Percentiles rank a stretch among this genome's conserved stretches.
Conservation (phyloP, 2,329 filamentous ascomycete genomes). For the Mycocentrospora acerina region DNA sequence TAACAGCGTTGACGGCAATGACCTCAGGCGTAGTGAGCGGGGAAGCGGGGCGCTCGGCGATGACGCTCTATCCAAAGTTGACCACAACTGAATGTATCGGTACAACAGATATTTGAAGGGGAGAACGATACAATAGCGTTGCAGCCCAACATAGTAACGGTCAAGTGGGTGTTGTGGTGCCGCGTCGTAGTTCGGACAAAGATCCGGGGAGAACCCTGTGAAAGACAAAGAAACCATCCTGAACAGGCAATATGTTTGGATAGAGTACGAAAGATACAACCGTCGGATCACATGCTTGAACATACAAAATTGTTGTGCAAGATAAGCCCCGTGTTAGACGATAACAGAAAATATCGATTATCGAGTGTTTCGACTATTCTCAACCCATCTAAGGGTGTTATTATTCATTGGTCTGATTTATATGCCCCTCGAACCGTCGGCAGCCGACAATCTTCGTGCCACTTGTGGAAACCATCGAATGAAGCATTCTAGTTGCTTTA, state of each 20-base stretch:
- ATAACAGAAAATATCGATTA: no score
- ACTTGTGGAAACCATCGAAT: no score
- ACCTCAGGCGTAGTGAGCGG: constrained; percentile 16
- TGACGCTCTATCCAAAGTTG: constrained; percentile 3
- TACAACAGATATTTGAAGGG: constrained; percentile 6
- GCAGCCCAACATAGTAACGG: not conserved
- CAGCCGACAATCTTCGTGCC: not conserved
- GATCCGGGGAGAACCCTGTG: constrained; percentile 6
- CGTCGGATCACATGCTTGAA: no score
- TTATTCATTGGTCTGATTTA: not conserved
- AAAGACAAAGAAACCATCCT: constrained; percentile 14
- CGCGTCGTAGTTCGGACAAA: no score
- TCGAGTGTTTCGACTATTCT: not conserved
- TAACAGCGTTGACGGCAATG: constrained; percentile 2
- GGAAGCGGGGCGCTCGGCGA: constrained; percentile 19
- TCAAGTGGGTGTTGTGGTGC: no score
- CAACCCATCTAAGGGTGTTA: constrained; percentile 2
- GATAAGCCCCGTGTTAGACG: no score
- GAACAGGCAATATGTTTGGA: not conserved
- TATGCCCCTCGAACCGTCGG: no score
- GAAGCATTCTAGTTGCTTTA: constrained; percentile 1
- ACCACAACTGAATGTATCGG: constrained; percentile 20
- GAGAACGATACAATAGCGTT: constrained; percentile 14
- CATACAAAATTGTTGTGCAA: no score
- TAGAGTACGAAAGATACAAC: not conserved